Evolutionary conservation across 805 yeast species (phyloP), one percentile per base, ranked within the genome.

Genomic region (Metschnikowia proteae): DNA sequence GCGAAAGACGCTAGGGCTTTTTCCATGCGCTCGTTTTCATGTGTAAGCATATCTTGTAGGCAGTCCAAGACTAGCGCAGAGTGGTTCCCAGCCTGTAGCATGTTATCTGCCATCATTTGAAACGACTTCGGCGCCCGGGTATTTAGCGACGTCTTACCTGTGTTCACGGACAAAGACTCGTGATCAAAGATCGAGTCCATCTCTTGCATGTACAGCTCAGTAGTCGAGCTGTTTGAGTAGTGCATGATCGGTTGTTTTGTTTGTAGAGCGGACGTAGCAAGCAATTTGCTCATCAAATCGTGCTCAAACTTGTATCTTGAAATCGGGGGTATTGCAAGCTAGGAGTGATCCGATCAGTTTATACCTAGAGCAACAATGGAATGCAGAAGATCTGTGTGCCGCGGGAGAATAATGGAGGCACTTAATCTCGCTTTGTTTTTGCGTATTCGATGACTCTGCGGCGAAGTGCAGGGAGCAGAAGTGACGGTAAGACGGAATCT

Each of bases 1-100:
- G 57, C 47, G 3, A 60, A 50, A 5, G 48, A 45, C 7, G 43
- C 43, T 33, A 66, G 43, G 27, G 52, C 54, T 7, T 50, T 17
- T 32, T 59, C 56, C 9, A 66, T 59, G 25, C 39, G 42, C 8
- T 49, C 51, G 10, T 48, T 58, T 32, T 66, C 70, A 38, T 60
- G 59, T 1, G 32, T 6, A 10, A 59, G 42, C 66, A 66, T 64
- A 31, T 65, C 68, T 32, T 50, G 54, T 45, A 66, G 44, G 43
- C 68, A 65, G 6, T 63, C 68, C 11, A 66, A 50, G 37, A 66
- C 50, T 22, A 51, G 50, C 6, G 44, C 29, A n/a, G 38, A 17
- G 23, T 42, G 45, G 6, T 32, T 22, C 6, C 45, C 45, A 44
- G 45, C 37, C 3, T 32, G 38, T 22, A 33, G 13, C 45, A 42